phyloP scores from a whole-genome alignment of 331 rosid species.

The Malus hybrid region DNA sequence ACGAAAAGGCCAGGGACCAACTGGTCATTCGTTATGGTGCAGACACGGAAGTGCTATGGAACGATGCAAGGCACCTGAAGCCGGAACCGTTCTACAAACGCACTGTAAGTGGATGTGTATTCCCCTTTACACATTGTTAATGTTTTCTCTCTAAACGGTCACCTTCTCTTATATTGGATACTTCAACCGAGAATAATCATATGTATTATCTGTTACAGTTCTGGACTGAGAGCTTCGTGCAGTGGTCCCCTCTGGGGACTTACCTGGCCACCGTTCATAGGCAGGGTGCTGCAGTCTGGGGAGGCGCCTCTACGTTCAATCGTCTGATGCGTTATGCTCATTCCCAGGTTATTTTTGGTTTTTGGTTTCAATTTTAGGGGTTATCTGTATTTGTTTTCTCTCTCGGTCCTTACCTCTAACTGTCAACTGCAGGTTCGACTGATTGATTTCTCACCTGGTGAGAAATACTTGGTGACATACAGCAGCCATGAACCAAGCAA shows the following conservation, averaged over 20 bases:
- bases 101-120: slow-evolving; percentile 34
- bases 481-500: slow-evolving; percentile 88
- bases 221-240: slow-evolving; percentile 93
- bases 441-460: slow-evolving; percentile 89
- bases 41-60: slow-evolving; percentile 93
- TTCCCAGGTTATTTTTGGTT: slow-evolving; percentile 44
- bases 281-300: slow-evolving; percentile 92
- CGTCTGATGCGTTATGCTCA: slow-evolving; percentile 84
- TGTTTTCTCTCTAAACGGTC: not conserved
- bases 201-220: slow-evolving; percentile 39
- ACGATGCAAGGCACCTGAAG: slow-evolving; percentile 75
- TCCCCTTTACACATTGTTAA: not conserved
- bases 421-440: slow-evolving; percentile 53
- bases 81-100: slow-evolving; percentile 89
- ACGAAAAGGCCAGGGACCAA: slow-evolving; percentile 85
- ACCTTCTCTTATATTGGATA: not conserved
- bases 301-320: slow-evolving; percentile 63
- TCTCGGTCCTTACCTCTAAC: not conserved
- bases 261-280: slow-evolving; percentile 80
- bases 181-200: not conserved
- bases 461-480: slow-evolving; percentile 74
- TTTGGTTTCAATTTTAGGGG: not conserved
- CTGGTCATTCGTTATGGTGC: slow-evolving; percentile 83
- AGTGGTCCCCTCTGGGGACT: slow-evolving; percentile 86
- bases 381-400: not conserved